Evolutionary conservation across 495 filamentous ascomycete species (phyloP).

Genomic region (Polyplosphaeria fusca): DNA sequence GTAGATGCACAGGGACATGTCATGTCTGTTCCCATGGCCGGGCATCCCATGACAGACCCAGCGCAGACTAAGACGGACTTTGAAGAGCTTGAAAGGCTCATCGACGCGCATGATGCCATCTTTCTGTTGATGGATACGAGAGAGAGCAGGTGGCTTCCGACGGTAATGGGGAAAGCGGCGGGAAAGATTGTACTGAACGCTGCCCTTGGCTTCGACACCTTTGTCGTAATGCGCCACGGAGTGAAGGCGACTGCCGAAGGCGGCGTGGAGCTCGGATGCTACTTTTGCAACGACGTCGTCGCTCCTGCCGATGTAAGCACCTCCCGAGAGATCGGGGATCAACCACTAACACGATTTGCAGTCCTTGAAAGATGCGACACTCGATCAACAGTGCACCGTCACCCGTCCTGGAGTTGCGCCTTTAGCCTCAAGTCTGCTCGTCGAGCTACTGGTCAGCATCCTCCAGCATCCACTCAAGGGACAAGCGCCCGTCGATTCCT

Average conservation of each 20-base stretch:
- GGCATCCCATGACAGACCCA: constrained; percentile 77
- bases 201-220: constrained; percentile 92
- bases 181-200: constrained; percentile 96
- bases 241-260: constrained; percentile 46
- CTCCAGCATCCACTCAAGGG: constrained; percentile 74
- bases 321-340: not conserved
- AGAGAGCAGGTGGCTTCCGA: constrained; percentile 94
- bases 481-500: constrained; percentile 52
- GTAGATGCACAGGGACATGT: constrained; percentile 74
- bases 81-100: constrained; percentile 65
- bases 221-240: constrained; percentile 95
- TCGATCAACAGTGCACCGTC: constrained; percentile 98
- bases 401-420: constrained; percentile 89
- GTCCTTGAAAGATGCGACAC: constrained; percentile 88
- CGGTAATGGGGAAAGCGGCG: constrained; percentile 88
- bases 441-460: constrained; percentile 82
- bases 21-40: constrained; percentile 89
- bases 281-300: constrained; percentile 98
- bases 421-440: constrained; percentile 87
- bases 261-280: constrained; percentile 78
- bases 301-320: constrained; percentile 83
- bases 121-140: constrained; percentile 96
- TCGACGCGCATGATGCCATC: constrained; percentile 85
- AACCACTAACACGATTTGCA: constrained; percentile 44
- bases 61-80: constrained; percentile 66